These are phyloP conservation scores for Chrysanthemum makinoi DNA, from an alignment of 129 eudicot genomes.

Conservation along the genomic window DNA sequence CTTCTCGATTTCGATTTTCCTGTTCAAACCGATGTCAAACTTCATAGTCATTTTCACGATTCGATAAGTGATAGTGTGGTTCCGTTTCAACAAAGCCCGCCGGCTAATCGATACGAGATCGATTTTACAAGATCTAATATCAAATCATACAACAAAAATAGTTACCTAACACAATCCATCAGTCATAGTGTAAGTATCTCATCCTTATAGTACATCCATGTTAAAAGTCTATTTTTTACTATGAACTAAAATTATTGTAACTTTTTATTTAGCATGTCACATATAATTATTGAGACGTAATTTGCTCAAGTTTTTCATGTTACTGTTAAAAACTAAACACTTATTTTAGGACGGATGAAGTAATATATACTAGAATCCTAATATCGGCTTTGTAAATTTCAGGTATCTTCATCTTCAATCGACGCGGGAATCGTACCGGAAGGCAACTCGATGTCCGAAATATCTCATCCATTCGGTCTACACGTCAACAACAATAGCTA, in stretches of 20 bases:
- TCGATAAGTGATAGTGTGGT: conserved; percentile 61
- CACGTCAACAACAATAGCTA: conserved; percentile 20
- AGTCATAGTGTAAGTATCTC: conserved; percentile 56
- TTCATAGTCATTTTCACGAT: conserved; percentile 30
- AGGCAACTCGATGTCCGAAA: conserved; percentile 60
- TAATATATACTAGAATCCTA: conserved; percentile 4
- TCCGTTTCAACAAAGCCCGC: conserved; percentile 48
- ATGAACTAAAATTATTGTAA: no score
- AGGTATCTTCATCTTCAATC: conserved; percentile 75
- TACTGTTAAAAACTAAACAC: no score
- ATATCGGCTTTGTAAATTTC: conserved; percentile 23
- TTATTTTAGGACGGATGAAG: no score
- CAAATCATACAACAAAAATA: conserved; percentile 38
- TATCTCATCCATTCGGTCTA: conserved; percentile 46
- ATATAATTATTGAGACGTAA: no score
- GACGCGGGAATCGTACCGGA: conserved; percentile 88
- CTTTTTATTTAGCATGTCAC: no score
- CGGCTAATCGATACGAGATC: conserved; percentile 40
- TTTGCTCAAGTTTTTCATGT: no score
- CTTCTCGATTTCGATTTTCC: conserved; percentile 58
- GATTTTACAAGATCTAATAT: conserved; percentile 65
- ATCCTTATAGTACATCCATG: background rate
- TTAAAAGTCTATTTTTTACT: no score
- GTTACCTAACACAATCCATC: conserved; percentile 42
- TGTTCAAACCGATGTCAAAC: conserved; percentile 24